Percentiles rank a stretch among this genome's conserved stretches.
phyloP scores from a whole-genome alignment of 2,329 filamentous ascomycete genomes.

The Beauveria medogensis region DNA sequence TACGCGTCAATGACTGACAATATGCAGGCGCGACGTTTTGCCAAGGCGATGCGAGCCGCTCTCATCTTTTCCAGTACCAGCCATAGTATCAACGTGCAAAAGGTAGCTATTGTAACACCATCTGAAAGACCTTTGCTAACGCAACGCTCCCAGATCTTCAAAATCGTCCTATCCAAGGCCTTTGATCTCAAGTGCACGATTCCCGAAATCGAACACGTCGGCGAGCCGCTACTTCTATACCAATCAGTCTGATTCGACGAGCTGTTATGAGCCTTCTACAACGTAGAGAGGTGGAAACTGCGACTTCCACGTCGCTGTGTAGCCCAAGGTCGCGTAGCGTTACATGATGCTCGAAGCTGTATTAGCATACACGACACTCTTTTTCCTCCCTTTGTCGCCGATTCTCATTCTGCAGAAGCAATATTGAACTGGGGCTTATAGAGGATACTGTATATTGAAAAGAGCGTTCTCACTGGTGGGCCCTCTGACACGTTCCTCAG shows the following conservation, averaged over 20 bases:
- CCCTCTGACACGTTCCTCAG: constrained; percentile 1
- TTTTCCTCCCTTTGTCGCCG: neutral
- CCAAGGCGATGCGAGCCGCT: constrained; percentile 95
- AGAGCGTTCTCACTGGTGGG: constrained; percentile 6
- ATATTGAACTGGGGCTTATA: neutral
- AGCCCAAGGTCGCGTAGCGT: neutral
- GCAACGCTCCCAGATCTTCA: constrained; percentile 70
- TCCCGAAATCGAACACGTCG: constrained; percentile 96
- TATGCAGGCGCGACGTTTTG: constrained; percentile 80
- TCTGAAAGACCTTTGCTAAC: neutral
- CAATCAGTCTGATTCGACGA: constrained; percentile 42
- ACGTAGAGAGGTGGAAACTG: neutral
- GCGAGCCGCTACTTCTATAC: constrained; percentile 90
- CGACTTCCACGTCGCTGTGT: neutral
- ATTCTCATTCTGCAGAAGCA: neutral
- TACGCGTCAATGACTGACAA: constrained; percentile 9
- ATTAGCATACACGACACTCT: neutral
- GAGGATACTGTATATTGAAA: constrained; percentile 9
- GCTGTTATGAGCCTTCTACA: neutral
- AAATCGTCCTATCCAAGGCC: constrained; percentile 96
- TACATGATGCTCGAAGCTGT: neutral
- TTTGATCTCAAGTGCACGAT: constrained; percentile 99
- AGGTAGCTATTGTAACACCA: constrained; percentile 45
- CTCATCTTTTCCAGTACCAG: constrained; percentile 98
- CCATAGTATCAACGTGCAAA: constrained; percentile 99